Conservation (phyloP, 768 basidiomycete genomes). For the Astraeus odoratus region DNA sequence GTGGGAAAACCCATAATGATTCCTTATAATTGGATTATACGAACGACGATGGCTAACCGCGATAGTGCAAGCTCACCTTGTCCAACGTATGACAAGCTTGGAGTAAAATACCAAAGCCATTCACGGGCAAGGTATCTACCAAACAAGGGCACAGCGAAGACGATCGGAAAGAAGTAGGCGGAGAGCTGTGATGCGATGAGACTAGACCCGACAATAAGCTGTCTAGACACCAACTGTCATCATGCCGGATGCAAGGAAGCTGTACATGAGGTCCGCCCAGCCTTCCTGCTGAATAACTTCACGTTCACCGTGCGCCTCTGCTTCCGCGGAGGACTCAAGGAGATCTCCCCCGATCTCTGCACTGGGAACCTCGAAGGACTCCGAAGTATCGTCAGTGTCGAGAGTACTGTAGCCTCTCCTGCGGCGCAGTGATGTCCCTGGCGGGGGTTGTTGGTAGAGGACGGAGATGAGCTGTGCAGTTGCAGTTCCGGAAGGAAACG, state of each 20-base stretch:
- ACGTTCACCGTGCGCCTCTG: constrained; percentile 29
- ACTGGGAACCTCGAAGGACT: not conserved
- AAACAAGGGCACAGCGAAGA: constrained; percentile 84
- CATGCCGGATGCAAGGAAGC: constrained; percentile 66
- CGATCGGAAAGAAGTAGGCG: constrained; percentile 84
- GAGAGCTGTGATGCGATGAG: constrained; percentile 45
- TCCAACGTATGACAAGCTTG: constrained; percentile 86
- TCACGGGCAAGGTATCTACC: constrained; percentile 74
- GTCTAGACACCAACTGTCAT: constrained; percentile 58
- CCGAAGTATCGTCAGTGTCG: constrained; percentile 28
- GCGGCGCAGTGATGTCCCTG: constrained; percentile 47
- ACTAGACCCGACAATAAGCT: not conserved
- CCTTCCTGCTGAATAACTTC: constrained; percentile 57
- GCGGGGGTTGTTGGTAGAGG: constrained; percentile 69
- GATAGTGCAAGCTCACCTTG: constrained; percentile 47
- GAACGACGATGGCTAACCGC: not conserved
- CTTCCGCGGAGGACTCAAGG: constrained; percentile 22
- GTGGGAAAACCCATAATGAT: constrained; percentile 98
- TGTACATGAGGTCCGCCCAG: constrained; percentile 72
- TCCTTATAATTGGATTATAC: constrained; percentile 35
- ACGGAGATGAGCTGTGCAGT: constrained; percentile 94
- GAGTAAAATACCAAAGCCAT: constrained; percentile 94
- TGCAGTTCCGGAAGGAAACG: constrained; percentile 93
- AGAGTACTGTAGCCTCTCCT: constrained; percentile 49
- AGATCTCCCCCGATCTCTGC: constrained; percentile 3